Base-by-base conservation (phyloP, 2,329 filamentous ascomycete species). In the Tolypocladium amazonense region DNA sequence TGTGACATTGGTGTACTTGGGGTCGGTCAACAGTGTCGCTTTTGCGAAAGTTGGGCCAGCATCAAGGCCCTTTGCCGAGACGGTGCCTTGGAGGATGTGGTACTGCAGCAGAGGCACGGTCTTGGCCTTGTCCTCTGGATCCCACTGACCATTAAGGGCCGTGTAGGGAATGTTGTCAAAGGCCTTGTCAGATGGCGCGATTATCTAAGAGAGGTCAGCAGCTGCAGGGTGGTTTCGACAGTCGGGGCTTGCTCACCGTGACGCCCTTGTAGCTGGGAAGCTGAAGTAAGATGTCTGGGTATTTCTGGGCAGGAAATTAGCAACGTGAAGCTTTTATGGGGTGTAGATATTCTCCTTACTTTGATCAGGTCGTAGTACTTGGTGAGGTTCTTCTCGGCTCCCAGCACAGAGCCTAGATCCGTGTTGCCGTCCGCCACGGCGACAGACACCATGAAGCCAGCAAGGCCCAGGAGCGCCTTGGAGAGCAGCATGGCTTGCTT, bases 161-260 rank as follows among this genome's bases (percentile, higher is more conserved):
- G 77, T 79, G 63, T 78, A 81, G 12, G 77, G 76, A 57, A 85
- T 81, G 58, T 78, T 75, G 23, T 78, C 73, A 71, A 87, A 85
- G 20, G 83, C 83, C 2, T 75, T 73, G 65, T 86, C 82, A 61
- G 75, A 80, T 11, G 85, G 85, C 0, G 80, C 84, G 63, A 86
- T 80, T 63, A 87, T 76, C 72, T 73, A 25, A 30, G 3, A 11
- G n/a, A 33, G 15, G 41, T 62, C 18, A 53, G 15, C n/a, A 12
- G 18, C 27, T 38, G 39, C 11, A 69, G 11, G 11, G 3, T 54
- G 11, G 30, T 20, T 15, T 54, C 9, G 30, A 23, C 8, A 7
- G 20, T 5, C 5, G 12, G 2, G 20, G 50, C 12, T 11, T 18
- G 47, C 75, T 62, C 66, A 78, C 76, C 2, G 78, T 80, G 39